Base-by-base conservation (phyloP, 805 yeast genomes). In the Jamesozyma lodderae region DNA sequence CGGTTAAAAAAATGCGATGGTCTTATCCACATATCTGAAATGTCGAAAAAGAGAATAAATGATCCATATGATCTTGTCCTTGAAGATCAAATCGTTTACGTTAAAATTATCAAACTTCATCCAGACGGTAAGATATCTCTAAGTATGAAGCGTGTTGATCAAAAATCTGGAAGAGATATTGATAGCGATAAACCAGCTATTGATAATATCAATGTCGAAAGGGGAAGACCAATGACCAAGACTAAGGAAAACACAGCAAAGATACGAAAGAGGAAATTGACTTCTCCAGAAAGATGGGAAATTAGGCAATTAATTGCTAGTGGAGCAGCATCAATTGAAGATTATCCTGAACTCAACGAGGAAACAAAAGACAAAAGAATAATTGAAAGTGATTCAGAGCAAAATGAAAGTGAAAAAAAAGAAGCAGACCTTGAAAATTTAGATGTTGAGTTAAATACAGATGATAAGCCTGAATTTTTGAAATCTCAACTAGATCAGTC, bases 211-310 rank as follows among this genome's bases (percentile, higher is more conserved):
- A 24, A 15, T 10, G 30, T 8, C 4, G 20, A 29, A 14, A 25
- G 37, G 17, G 33, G 41, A 7, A 21, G 36, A 28, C 21, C 24
- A 23, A 40, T 29, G 26, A 27, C 14, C 27, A 40, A 11, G 36
- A 38, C 21, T 32, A 36, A 37, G 14, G 31, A 18, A 29, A 44
- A 33, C 13, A 15, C 4, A 30, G 3, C 6, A 25, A 31, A 27
- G 8, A 48, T 46, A 10, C 45, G 41, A 6, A 64, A 59, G 43
- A 62, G 68, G 43, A 68, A 83, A 37, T 57, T 80, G 25, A 80
- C 94, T 0, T 81, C 94, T 0, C 94, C 94, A 0, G 97, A 88
- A 59, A 62, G 86, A 40, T 88, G 96, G 95, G 96, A 90, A 53
- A 69, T 84, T 36, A 68, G 82, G 24, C 96, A 88, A 53, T 62